Percentiles rank a stretch among this genome's conserved stretches.
These are phyloP conservation scores for Parastagonospora nodorum DNA, from an alignment of 2,329 filamentous ascomycete species.

Conservation along the genomic window DNA sequence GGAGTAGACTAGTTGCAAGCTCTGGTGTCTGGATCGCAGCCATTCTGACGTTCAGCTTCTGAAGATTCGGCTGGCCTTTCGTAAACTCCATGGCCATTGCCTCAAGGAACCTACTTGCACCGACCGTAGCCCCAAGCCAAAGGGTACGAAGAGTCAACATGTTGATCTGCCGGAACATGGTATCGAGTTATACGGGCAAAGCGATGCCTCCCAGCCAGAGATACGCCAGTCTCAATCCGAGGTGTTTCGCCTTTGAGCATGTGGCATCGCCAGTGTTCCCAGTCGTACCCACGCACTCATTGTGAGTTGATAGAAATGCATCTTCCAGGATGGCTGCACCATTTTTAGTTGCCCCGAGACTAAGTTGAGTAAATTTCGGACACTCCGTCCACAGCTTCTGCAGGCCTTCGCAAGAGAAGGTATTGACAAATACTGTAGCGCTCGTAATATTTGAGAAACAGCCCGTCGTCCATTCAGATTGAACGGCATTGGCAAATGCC, in stretches of 20 bases:
- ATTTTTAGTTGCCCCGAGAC: no score
- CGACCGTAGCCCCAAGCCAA: background rate
- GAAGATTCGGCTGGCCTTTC: background rate
- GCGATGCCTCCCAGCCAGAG: background rate
- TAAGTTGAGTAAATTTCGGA: no score
- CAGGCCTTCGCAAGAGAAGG: background rate
- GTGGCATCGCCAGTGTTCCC: no score
- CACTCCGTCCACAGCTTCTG: background rate
- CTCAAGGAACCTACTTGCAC: background rate
- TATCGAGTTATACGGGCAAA: background rate
- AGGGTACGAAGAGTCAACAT: background rate
- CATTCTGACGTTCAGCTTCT: background rate
- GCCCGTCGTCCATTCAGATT: background rate
- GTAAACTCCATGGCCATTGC: background rate
- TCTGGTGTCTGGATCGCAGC: background rate
- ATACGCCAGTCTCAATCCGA: background rate
- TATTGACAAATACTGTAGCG: background rate
- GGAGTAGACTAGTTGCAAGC: background rate
- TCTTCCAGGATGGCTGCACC: no score
- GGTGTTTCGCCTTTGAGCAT: background rate
- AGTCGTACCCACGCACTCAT: no score
- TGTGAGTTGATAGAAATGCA: no score
- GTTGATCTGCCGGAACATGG: slow-evolving; percentile 1
- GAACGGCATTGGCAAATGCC: background rate
- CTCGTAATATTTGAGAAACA: background rate